Evolutionary conservation across 139 green algal species (phyloP).

Genomic region (Gonium pectorale): DNA sequence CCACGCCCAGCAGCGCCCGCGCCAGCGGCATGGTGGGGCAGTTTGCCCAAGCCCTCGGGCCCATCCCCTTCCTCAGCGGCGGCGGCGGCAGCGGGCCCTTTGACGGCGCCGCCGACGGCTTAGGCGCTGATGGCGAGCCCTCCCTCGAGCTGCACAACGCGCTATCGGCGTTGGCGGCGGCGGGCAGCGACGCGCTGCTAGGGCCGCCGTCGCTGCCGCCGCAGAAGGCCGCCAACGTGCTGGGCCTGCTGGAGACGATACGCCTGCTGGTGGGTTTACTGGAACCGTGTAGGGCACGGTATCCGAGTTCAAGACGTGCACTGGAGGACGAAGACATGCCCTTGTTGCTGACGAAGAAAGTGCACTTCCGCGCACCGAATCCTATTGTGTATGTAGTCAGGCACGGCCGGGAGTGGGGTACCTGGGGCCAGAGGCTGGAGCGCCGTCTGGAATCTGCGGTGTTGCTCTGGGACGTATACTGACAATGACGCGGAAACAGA

Average conservation of each 20-base stretch:
- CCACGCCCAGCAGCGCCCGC: conserved; percentile 3
- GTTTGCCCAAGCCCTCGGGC: background rate
- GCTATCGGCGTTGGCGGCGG: conserved; percentile 42
- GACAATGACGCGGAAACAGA: too few relatives aligned
- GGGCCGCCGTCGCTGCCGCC: conserved; percentile 7
- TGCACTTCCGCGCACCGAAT: too few relatives aligned
- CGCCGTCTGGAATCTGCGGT: too few relatives aligned
- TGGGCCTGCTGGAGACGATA: conserved; percentile 74
- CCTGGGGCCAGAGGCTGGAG: too few relatives aligned
- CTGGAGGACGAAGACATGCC: too few relatives aligned
- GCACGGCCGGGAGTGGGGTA: too few relatives aligned
- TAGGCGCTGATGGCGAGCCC: background rate
- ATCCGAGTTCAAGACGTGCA: too few relatives aligned
- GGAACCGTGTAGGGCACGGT: too few relatives aligned
- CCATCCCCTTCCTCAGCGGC: conserved; percentile 5
- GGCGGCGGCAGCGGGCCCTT: background rate
- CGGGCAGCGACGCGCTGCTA: conserved; percentile 15
- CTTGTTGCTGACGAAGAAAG: too few relatives aligned
- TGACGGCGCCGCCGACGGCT: background rate
- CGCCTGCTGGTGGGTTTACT: conserved; percentile 74
- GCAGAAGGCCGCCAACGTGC: conserved; percentile 75
- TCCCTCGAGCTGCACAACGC: conserved; percentile 31
- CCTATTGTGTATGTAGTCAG: too few relatives aligned
- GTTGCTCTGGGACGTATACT: too few relatives aligned
- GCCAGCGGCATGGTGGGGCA: background rate